These are phyloP conservation scores for Eucalyptus victrix DNA, from an alignment of 345 rosid species.

Conservation along the genomic window DNA sequence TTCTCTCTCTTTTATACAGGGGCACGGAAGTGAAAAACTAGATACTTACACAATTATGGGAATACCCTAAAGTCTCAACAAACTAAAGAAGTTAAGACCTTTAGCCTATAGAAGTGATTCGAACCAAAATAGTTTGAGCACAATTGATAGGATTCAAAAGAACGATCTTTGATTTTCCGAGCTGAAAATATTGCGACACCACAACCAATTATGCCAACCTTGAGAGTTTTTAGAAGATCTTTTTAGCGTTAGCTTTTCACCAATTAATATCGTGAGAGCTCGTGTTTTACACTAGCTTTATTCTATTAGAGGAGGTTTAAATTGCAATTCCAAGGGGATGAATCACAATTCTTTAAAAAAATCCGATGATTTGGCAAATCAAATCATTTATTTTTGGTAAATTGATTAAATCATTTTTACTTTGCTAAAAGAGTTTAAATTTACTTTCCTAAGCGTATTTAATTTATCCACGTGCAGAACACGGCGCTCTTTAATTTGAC, in stretches of 20 bases:
- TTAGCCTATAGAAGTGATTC: accelerated
- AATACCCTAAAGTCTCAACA: accelerated
- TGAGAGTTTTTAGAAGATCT: background rate
- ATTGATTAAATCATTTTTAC: background rate
- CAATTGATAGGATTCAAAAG: accelerated
- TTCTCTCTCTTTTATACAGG: too few relatives aligned
- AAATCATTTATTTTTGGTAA: background rate
- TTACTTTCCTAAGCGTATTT: background rate
- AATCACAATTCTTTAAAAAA: background rate
- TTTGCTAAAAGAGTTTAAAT: background rate
- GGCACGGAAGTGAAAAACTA: accelerated
- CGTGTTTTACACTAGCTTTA: accelerated
- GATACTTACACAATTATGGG: too few relatives aligned
- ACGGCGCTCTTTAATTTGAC: background rate
- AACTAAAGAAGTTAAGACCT: accelerated
- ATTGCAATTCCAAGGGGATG: background rate
- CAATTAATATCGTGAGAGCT: background rate
- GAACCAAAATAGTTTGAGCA: accelerated
- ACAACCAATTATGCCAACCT: accelerated
- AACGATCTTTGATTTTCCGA: accelerated
- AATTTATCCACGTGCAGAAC: background rate
- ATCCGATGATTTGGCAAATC: background rate
- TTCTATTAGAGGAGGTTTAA: background rate
- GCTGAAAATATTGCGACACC: accelerated
- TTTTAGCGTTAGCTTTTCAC: background rate